Percentiles rank a stretch among this genome's conserved stretches.
phyloP scores from a whole-genome alignment of 805 yeast genomes.

The Nakazawaea ernobii region DNA sequence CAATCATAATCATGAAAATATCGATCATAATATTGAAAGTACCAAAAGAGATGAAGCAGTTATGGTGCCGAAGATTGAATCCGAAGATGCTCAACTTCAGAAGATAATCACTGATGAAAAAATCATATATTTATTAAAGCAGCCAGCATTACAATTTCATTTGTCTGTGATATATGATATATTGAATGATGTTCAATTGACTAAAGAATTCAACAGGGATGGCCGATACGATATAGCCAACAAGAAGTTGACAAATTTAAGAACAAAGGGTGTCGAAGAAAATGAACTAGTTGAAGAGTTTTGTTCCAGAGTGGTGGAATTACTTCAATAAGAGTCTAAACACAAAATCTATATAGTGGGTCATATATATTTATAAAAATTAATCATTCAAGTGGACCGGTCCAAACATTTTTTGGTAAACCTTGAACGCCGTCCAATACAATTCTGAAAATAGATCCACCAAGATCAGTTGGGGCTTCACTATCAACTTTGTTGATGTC shows the following conservation, averaged over 20 bases:
- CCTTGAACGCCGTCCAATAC: conserved; percentile 32
- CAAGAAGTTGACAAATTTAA: conserved; percentile 51
- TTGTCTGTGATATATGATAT: conserved; percentile 43
- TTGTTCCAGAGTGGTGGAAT: conserved; percentile 34
- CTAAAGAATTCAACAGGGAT: conserved; percentile 46
- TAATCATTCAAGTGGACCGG: conserved; percentile 11
- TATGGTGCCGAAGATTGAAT: neutral
- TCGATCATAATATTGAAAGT: conserved; percentile 8
- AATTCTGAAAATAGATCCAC: conserved; percentile 54
- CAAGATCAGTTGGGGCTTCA: conserved; percentile 35
- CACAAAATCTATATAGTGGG: neutral
- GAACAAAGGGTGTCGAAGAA: conserved; percentile 60
- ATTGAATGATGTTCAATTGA: conserved; percentile 36
- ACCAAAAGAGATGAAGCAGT: neutral
- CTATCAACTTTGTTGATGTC: conserved; percentile 23
- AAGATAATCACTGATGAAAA: conserved; percentile 33
- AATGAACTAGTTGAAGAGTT: conserved; percentile 71
- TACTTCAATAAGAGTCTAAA: conserved; percentile 12
- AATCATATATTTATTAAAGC: conserved; percentile 40
- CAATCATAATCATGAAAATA: conserved; percentile 25
- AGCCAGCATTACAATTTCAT: conserved; percentile 53
- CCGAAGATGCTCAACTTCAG: conserved; percentile 21
- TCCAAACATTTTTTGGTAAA: conserved; percentile 23
- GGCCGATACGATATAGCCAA: conserved; percentile 55
- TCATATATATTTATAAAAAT: neutral